Evolutionary conservation across 1,284 basidiomycete genomes (phyloP), one percentile per base, ranked within the genome.

Genomic region (Boletus putidus): DNA sequence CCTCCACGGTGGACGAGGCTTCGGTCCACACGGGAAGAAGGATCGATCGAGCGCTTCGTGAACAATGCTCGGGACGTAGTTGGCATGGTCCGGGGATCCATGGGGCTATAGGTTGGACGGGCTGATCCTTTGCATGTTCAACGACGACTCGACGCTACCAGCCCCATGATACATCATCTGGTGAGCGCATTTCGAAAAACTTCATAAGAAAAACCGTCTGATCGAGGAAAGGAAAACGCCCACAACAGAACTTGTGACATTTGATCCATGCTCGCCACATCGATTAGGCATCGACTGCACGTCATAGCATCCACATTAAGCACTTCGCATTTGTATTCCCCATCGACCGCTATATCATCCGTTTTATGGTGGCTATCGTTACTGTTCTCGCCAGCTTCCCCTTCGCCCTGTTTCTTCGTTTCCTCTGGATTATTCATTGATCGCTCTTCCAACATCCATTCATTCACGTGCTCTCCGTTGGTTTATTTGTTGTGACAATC

Each of bases 1-100:
- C 58, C 49, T 0, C 49, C 59, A 4, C n/a, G 31, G 6, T 49
- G 58, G 59, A 61, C 35, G 6, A 57, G 62, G 16, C 59, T 62
- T 21, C 35, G 58, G 20, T 6, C 25, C 5, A 25, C 16, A 6
- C 10, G 2, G 4, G 62, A 64, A 23, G 61, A 61, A 51, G 61
- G 61, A 2, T 42, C 48, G 1, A 44, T 52, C 1, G 42, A 53
- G 9, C 45, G 44, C 2, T 49, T 62, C 44, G 20, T 61, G 52
- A 61, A 64, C 14, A n/a, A 45, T 2, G 43, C 58, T 0, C 20
- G 56, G 20, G 42, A 64, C 14, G 23, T 62, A 11, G 49, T 62
- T 21, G 49, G 46, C 6, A 50, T 57, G 52, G 48, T 57, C 3
- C 58, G 62, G 4, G 62, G 39, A 11, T 55, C 61, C 9, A 36